These are phyloP conservation scores for Cicer yamashitae DNA, from an alignment of 306 rosid genomes.

Conservation along the genomic window DNA sequence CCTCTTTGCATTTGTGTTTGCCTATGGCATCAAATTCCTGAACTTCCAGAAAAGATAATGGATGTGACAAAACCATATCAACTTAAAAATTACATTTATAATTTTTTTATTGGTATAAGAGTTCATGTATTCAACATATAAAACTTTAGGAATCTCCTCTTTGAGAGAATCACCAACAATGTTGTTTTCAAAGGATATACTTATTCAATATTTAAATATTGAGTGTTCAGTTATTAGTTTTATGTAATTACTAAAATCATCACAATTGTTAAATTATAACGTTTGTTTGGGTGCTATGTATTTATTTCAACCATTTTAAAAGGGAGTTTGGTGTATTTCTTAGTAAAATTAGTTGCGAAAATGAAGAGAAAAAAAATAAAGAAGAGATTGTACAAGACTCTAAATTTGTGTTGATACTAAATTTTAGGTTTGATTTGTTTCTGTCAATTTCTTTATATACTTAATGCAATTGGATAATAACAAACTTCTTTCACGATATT, in stretches of 20 bases:
- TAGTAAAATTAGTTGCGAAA: no score
- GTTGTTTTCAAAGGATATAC: neutral
- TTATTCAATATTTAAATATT: neutral
- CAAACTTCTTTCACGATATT: neutral
- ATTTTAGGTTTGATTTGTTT: no score
- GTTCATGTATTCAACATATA: neutral
- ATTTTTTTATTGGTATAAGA: neutral
- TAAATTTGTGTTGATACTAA: no score
- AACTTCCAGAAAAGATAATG: conserved; percentile 68
- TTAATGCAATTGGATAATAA: no score
- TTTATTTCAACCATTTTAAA: no score
- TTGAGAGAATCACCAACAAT: neutral
- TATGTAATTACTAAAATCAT: neutral
- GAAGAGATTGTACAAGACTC: no score
- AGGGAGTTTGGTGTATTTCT: no score
- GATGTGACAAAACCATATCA: neutral
- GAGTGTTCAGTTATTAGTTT: neutral
- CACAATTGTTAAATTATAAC: neutral
- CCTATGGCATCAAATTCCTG: conserved; percentile 64
- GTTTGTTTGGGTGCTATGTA: no score
- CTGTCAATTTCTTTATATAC: no score
- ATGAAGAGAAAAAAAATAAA: no score
- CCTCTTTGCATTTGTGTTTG: conserved; percentile 69
- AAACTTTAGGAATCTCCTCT: neutral
- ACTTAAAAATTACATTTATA: neutral